Evolutionary conservation across 78 protist species (phyloP).

Genomic region (Dictyostelium brefeldianum): DNA sequence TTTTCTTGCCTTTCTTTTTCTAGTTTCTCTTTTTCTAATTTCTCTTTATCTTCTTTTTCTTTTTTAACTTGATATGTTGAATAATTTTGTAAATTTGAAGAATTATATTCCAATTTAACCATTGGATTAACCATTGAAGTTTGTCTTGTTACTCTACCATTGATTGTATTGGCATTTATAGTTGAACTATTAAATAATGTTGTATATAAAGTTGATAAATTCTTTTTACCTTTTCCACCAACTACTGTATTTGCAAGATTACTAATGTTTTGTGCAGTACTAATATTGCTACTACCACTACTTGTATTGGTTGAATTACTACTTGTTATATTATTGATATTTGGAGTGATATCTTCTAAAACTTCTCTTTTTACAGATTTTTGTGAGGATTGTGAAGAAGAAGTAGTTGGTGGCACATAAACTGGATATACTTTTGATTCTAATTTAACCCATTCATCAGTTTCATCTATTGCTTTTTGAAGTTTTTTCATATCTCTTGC

Average conservation of each 20-base stretch:
- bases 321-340: too few species aligned
- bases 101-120: not conserved
- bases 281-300: not conserved
- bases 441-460: slow-evolving; percentile 37
- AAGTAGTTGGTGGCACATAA: not conserved
- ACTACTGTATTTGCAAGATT: not conserved
- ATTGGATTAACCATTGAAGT: slow-evolving; percentile 17
- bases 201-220: not conserved
- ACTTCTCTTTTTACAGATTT: not conserved
- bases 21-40: not conserved
- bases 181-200: not conserved
- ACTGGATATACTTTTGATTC: slow-evolving; percentile 21
- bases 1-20: not conserved
- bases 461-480: slow-evolving; percentile 41
- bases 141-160: slow-evolving; percentile 14
- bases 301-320: not conserved
- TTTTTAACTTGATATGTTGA: not conserved
- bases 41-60: not conserved
- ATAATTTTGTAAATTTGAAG: not conserved
- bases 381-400: not conserved
- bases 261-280: not conserved
- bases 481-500: slow-evolving; percentile 36
- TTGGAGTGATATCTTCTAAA: not conserved
- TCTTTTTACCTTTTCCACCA: not conserved
- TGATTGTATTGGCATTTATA: not conserved